A percentile compares a stretch with the other conserved stretches of the same genome.
Conservation (phyloP, 306 rosid genomes). For the Trichosanthes truncata region DNA sequence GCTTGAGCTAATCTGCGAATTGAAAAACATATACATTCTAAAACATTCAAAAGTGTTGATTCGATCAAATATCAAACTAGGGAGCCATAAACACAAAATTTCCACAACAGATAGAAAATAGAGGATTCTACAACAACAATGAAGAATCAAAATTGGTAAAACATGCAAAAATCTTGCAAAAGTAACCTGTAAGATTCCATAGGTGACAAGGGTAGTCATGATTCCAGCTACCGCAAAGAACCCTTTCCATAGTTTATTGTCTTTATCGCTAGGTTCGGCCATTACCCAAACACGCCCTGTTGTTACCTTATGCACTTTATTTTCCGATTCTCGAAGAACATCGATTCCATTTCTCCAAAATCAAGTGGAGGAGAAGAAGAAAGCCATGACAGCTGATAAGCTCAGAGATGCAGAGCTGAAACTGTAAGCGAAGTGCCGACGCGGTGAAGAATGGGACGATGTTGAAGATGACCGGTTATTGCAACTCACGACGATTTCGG, state of each 20-base stretch:
- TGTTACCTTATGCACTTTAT: not conserved
- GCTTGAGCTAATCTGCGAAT: not conserved
- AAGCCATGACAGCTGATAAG: not conserved
- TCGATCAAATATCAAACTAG: not conserved
- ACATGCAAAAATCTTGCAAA: not conserved
- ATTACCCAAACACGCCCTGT: slow-evolving; percentile 17
- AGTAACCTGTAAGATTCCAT: slow-evolving; percentile 83
- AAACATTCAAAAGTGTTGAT: not conserved
- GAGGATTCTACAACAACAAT: not conserved
- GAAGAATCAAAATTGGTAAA: no score
- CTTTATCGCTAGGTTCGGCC: slow-evolving; percentile 47
- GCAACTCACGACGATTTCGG: slow-evolving; percentile 6
- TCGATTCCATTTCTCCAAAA: not conserved
- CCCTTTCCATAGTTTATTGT: slow-evolving; percentile 49
- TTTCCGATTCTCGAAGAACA: not conserved
- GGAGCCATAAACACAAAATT: not conserved
- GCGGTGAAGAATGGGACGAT: not conserved
- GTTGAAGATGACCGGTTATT: not conserved
- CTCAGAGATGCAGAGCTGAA: slow-evolving; percentile 3
- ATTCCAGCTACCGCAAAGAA: slow-evolving; percentile 70
- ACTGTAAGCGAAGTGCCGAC: not conserved
- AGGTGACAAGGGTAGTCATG: slow-evolving; percentile 89
- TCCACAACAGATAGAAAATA: not conserved
- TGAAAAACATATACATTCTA: not conserved
- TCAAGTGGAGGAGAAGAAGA: not conserved